Evolutionary conservation across 306 rosid species (phyloP).

Genomic region (Quercus aquifolioides): DNA sequence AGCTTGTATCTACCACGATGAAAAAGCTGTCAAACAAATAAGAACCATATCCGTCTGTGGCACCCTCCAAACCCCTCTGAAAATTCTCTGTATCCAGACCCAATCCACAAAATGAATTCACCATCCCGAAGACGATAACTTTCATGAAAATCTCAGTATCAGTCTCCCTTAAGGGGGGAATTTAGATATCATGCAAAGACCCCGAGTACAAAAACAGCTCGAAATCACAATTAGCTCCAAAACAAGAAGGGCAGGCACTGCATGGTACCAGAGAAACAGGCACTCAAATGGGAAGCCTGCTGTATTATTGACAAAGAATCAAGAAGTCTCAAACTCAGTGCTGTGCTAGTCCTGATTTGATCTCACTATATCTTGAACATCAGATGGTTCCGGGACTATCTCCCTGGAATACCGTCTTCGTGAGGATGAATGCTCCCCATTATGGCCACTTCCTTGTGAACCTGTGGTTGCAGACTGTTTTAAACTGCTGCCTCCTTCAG

Average conservation of each 20-base stretch:
- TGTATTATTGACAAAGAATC: conserved; percentile 59
- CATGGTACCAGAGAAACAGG: conserved; percentile 29
- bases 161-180: conserved; percentile 26
- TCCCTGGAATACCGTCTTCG: conserved; percentile 65
- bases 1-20: conserved; percentile 42
- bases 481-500: conserved; percentile 60
- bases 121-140: conserved; percentile 1
- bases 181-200: conserved; percentile 24
- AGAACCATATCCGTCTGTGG: conserved; percentile 41
- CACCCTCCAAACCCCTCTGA: conserved; percentile 33
- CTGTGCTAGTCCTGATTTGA: conserved; percentile 38
- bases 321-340: conserved; percentile 22
- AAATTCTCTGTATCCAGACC: conserved; percentile 20
- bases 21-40: conserved; percentile 51
- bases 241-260: conserved; percentile 19
- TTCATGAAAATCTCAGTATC: conserved; percentile 21
- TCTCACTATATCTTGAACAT: conserved; percentile 55
- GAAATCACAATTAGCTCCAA: conserved; percentile 23
- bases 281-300: conserved; percentile 41
- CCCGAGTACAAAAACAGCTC: conserved; percentile 15
- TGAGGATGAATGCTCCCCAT: conserved; percentile 63
- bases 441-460: conserved; percentile 65
- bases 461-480: conserved; percentile 71
- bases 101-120: conserved; percentile 28
- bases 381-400: conserved; percentile 79